These are phyloP conservation scores for Incumbomyces lentus DNA, from an alignment of 2,329 filamentous ascomycete genomes.

Conservation along the genomic window DNA sequence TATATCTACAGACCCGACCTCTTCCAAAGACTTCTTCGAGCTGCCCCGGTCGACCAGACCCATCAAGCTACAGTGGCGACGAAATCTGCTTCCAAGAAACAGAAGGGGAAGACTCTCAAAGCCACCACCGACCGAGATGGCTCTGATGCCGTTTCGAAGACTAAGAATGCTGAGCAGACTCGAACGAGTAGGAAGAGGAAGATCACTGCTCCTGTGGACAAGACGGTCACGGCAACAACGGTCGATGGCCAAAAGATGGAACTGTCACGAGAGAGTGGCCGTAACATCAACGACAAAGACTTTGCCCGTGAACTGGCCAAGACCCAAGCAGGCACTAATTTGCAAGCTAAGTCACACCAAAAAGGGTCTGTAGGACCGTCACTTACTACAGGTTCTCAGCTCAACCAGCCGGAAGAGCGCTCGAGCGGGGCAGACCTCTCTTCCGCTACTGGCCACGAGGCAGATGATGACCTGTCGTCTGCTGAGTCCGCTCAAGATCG, in stretches of 20 bases:
- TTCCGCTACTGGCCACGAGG: constrained; percentile 59
- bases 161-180: constrained; percentile 23
- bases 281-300: constrained; percentile 58
- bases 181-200: constrained; percentile 8
- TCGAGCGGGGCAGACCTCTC: constrained; percentile 49
- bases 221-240: constrained; percentile 24
- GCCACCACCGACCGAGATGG: constrained; percentile 11
- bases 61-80: background rate
- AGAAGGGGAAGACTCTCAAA: constrained; percentile 16
- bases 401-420: constrained; percentile 40
- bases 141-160: constrained; percentile 16
- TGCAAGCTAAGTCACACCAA: constrained; percentile 29
- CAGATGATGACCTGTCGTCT: constrained; percentile 69
- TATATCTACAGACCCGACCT: constrained; percentile 6
- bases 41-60: background rate
- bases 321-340: constrained; percentile 57
- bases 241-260: constrained; percentile 20
- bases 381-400: constrained; percentile 32
- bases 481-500: constrained; percentile 43
- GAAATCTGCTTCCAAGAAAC: constrained; percentile 10
- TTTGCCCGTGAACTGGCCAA: constrained; percentile 66
- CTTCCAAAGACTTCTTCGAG: background rate
- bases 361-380: constrained; percentile 23
- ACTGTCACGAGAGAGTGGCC: constrained; percentile 38
- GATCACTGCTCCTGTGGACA: constrained; percentile 22